Evolutionary conservation across 2,329 filamentous ascomycete species (phyloP).

Genomic region (Aureobasidium sp.): DNA sequence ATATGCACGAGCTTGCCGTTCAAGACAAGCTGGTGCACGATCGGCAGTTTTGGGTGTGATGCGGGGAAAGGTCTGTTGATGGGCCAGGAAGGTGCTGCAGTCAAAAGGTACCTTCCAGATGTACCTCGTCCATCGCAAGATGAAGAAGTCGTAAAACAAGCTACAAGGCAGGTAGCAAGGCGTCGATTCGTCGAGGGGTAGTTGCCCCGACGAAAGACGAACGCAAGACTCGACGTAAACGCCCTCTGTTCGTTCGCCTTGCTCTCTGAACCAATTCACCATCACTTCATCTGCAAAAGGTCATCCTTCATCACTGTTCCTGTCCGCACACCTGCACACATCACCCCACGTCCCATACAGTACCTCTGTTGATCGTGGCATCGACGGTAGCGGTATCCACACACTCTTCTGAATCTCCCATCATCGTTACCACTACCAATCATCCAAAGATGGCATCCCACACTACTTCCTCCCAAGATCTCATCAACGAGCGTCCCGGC

Average conservation of each 20-base stretch:
- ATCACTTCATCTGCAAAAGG: neutral
- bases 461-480: neutral
- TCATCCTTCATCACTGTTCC: neutral
- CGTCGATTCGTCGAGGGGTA: neutral
- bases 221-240: neutral
- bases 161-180: neutral
- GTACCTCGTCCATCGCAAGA: neutral
- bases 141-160: neutral
- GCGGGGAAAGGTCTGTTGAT: neutral
- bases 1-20: neutral
- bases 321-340: neutral
- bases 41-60: neutral
- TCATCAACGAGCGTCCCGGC: slow-evolving; percentile 16
- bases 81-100: neutral
- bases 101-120: neutral
- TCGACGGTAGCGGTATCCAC: neutral
- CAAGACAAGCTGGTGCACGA: neutral
- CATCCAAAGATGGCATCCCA: neutral
- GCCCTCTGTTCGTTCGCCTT: neutral
- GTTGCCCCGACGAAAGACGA: neutral
- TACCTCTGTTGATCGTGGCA: neutral
- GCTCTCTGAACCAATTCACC: neutral
- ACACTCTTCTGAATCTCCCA: neutral
- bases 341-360: slow-evolving; percentile 1
- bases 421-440: slow-evolving; percentile 6